Evolutionary conservation across 352 stramenopile genomes (phyloP), one percentile per base, ranked within the genome.

Genomic region (Pelagophyceae sp.): DNA sequence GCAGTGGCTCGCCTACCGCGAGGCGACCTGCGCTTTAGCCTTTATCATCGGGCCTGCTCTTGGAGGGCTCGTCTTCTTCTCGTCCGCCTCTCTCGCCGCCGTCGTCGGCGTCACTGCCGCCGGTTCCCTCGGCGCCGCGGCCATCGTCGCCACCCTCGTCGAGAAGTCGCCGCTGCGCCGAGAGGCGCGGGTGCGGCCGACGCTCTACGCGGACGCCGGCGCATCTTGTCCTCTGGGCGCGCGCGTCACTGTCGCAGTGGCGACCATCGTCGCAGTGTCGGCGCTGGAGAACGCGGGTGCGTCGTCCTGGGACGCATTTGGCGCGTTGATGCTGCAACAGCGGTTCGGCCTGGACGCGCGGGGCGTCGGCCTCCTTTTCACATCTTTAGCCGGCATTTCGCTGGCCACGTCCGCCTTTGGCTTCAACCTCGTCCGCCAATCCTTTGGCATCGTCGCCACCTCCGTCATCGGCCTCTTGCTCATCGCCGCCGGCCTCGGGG

Each of bases 261-360:
- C 81, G 37, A 87, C 82, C 19, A 82, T 87, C 72, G 84, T 81
- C 51, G 33, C 76, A 61, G 78, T 89, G 32, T 86, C 83, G 0
- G 82, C 83, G 75, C 77, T 88, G 20, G 87, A 86, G 72, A 84
- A 89, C 72, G 82, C 83, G 61, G 85, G 82, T 5, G 82, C 87
- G 71, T 83, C 80, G 45, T 85, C 81, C 65, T 89, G 87, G 64
- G 83, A 87, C 78, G 85, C 85, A 69, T 89, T 89, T 67, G 87
- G 86, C 67, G 84, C 85, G 20, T 81, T 82, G 5, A 65, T 89
- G 11, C 60, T 87, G 17, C 82, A 84, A 64, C 75, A 87, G 70
- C 65, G 63, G 71, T 65, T 83, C 51, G 77, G 78, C 51, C 77
- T 88, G 45, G 79, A 80, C 51, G 81, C 85, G 25, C 75, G 77